Base-by-base conservation (phyloP, 2,329 filamentous ascomycete species). In the Drechslera avenae region DNA sequence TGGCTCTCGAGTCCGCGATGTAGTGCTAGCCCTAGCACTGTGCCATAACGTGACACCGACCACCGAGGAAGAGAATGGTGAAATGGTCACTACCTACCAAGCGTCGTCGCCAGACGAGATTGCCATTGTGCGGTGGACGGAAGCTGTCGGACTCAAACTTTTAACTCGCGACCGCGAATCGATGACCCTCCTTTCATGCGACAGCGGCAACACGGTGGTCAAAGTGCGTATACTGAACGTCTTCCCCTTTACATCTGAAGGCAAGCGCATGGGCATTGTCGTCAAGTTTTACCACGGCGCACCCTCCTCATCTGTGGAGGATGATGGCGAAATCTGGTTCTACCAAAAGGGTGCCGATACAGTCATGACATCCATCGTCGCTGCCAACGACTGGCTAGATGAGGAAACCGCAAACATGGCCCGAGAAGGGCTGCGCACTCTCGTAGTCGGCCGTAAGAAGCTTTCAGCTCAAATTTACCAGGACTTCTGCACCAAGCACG, bases 401-500 rank as follows among this genome's bases (percentile, higher is more conserved):
- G 94, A 99, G 73, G 94, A 99, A 73, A 97, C 94, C 0, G 90
- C 91, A n/a, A 99, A 99, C 72, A 99, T 99, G 95, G 95, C 95
- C 5, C 86, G 94, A 39, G 95, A 99, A 79, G 94, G 94, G 32
- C 79, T 99, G 41, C 87, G 94, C 50, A 99, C 94, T 0, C 81
- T 99, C 5, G 94, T 99, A 5, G 89, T 99, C 19, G 95, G 94
- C n/a, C 85, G 95, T 39, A 96, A 94, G 73, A 87, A 86, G 63
- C 80, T 99, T 5, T 93, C 91, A 0, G 64, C 79, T 5, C 83
- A 88, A 60, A 88, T 92, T 63, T 97, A 97, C 68, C 80, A 85
- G 33, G 87, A 92, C 33, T 99, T 99, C 68, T 82, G 88, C 0
- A 71, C 78, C 18, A 85, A 82, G 41, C 89, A 95, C 70, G 85